Evolutionary conservation across 192 early-diverging fungal species (phyloP).

Genomic region (Backusella tuberculispora): DNA sequence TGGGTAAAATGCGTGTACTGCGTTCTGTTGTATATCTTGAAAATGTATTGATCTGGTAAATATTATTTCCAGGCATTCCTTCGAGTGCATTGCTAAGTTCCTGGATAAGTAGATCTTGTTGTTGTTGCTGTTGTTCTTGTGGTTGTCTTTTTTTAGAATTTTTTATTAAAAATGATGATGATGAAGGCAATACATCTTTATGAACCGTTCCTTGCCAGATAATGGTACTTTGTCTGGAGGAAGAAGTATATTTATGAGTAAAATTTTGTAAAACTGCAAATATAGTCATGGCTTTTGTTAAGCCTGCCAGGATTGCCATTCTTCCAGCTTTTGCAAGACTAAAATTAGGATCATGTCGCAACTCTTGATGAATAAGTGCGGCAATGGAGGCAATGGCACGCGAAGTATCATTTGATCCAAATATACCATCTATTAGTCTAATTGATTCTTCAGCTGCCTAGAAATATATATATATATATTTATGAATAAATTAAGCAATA

Average conservation of each 20-base stretch:
- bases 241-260: slow-evolving; percentile 63
- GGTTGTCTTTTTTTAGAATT: too few species aligned
- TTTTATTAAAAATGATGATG: not conserved
- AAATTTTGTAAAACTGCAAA: slow-evolving; percentile 84
- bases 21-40: not conserved
- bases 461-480: not conserved
- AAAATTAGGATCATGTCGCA: slow-evolving; percentile 70
- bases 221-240: slow-evolving; percentile 43
- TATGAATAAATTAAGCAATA: not conserved
- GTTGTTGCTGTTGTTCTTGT: not conserved
- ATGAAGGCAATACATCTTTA: slow-evolving; percentile 40
- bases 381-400: slow-evolving; percentile 82
- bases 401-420: slow-evolving; percentile 97
- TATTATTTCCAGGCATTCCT: not conserved
- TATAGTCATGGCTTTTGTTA: slow-evolving; percentile 84
- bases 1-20: not conserved
- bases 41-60: not conserved
- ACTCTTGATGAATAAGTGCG: slow-evolving; percentile 73
- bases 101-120: not conserved
- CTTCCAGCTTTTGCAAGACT: slow-evolving; percentile 61
- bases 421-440: slow-evolving; percentile 87
- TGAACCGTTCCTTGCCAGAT: slow-evolving; percentile 67
- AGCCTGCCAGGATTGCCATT: slow-evolving; percentile 67
- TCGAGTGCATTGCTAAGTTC: not conserved
- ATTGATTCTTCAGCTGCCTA: slow-evolving; percentile 88